Evolutionary conservation across 164 flowering plant genomes (phyloP), one percentile per base, ranked within the genome.

Genomic region (Protea cynaroides): DNA sequence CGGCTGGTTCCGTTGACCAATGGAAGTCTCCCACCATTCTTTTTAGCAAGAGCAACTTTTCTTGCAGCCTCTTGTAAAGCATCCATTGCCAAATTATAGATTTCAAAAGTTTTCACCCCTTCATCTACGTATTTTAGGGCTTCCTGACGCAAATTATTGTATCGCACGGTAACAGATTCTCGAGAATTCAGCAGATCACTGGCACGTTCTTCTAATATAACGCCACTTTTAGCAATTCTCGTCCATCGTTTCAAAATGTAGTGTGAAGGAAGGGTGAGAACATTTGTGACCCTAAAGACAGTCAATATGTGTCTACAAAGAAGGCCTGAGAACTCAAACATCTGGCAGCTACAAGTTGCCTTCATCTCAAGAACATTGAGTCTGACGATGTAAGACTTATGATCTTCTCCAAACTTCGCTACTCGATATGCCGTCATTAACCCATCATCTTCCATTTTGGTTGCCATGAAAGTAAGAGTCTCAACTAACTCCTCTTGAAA

Each of bases 311-410:
- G 96, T 68, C 96, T 80, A 65, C 92, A 89, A 60, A 82, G 85
- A 72, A 89, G 78, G 46, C 96, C 96, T 23, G 92, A 89, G 59
- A 89, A 89, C 72, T 89, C 96, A 78, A 86, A 89, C 96, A 85
- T 85, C 75, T 80, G 88, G 72, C 96, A 89, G 67, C 89, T 89
- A 71, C 96, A 89, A 66, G 71, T 57, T 56, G 90, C 87, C 74
- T 67, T 83, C 92, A 85, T 86, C 79, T 86, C 87, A 58, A 86
- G 59, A 66, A 85, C 89, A 76, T 82, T 85, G 64, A 86, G 80
- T 51, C 65, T 85, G 17, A 89, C 96, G 70, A 66, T 71, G 69
- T 78, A 74, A 38, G 77, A 70, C 69, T 76, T 82, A 68, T 86
- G 87, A 37, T 85, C 89, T 66, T 89, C 96, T 61, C 92, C 96